These are phyloP conservation scores for Syzygium oleosum DNA, from an alignment of 345 rosid genomes.

Conservation along the genomic window DNA sequence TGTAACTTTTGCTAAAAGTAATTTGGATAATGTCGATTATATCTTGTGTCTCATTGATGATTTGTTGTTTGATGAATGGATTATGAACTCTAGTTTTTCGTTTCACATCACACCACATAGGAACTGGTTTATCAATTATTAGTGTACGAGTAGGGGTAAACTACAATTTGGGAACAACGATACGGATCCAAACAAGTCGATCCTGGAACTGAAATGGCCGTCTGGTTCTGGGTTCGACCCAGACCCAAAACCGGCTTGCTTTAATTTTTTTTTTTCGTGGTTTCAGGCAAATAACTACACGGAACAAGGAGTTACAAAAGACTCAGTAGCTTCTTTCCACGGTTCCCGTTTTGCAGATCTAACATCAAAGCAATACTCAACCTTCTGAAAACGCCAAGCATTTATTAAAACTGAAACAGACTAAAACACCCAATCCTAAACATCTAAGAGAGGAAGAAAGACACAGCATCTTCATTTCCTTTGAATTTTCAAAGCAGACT, in stretches of 20 bases:
- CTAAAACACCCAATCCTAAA: neutral
- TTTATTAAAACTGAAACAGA: slow-evolving; percentile 52
- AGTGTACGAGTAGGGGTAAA: neutral
- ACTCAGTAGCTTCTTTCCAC: slow-evolving; percentile 2
- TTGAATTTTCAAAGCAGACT: neutral
- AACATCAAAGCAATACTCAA: slow-evolving; percentile 21
- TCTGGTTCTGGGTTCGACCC: neutral
- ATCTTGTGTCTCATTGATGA: neutral
- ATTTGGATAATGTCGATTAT: no score
- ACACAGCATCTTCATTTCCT: neutral
- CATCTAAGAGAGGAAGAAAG: neutral
- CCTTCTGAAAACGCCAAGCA: slow-evolving; percentile 51
- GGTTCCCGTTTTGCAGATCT: slow-evolving; percentile 51
- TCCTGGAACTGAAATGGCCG: neutral
- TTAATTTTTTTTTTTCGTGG: neutral
- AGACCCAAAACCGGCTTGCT: neutral
- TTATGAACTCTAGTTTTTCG: no score
- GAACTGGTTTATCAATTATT: no score
- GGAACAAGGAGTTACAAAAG: slow-evolving; percentile 20
- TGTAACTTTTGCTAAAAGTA: no score
- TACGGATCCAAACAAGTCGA: neutral
- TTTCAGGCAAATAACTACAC: neutral
- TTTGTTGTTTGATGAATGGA: neutral
- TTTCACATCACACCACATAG: no score
- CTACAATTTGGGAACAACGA: no score